Base-by-base conservation (phyloP, 2,329 filamentous ascomycete genomes). In the Sclerotinia trifoliorum region DNA sequence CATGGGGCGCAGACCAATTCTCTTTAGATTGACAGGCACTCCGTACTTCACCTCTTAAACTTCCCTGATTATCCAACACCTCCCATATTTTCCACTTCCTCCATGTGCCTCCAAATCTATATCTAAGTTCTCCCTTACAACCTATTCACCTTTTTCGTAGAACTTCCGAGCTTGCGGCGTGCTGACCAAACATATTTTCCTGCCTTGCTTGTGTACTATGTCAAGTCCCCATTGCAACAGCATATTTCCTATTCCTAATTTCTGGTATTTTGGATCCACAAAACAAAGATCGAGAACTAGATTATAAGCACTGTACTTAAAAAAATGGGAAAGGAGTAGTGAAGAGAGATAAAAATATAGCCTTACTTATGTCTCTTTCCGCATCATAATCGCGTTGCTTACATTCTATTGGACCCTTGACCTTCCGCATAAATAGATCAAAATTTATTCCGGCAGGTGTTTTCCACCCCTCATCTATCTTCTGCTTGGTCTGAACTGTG, bases 61-160 rank as follows among this genome's bases (percentile, higher is more conserved):
- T 29, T 68, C 56, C 51, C 66, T 70, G 7, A 74, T 51, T 72
- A 74, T 74, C 70, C 70, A 72, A 60, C 65, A 62, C 15, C 73
- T 54, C 29, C 39, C 55, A 70, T 73, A 74, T 7, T 54, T 35
- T 2, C 70, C 70, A 8, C 61, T 46, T 48, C 70, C 71, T 17
- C 70, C 73, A 70, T 71, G 68, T n/a, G 67, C 64, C n/a, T 52
- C 61, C 21, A 74, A 39, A 44, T 70, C 62, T 44, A 72, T 65
- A 4, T 58, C 61, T 42, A 69, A 62, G 19, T 68, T 73, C 51
- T 76, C 71, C 29, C 75, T 73, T 1, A 74, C 73, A 35, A 74
- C 72, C 76, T 75, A 78, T 21, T 74, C 75, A 63, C 67, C 70
- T 51, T 69, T 74, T 44, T 74, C 71, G 54, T 76, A 75, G 10